Evolutionary conservation across 169 alveolate species (phyloP).

Genomic region (Plasmodium billcollinsi): DNA sequence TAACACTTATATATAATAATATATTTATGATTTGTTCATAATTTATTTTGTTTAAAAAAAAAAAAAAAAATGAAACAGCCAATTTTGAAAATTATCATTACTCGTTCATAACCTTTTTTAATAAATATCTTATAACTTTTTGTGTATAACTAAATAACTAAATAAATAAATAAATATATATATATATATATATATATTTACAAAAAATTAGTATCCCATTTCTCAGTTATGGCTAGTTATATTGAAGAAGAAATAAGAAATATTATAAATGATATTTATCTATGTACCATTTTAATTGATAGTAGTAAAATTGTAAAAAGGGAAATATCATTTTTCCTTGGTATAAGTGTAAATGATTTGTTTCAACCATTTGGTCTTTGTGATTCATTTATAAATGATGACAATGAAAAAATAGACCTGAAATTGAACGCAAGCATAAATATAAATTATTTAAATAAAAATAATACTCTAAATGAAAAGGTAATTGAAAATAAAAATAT

Average conservation of each 20-base stretch:
- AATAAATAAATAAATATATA: too few relatives aligned
- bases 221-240: conserved; percentile 20
- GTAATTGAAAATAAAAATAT: conserved; percentile 16
- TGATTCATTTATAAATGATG: conserved; percentile 12
- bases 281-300: conserved; percentile 33
- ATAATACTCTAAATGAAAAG: conserved; percentile 39
- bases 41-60: too few relatives aligned
- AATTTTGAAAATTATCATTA: too few relatives aligned
- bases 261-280: conserved; percentile 35
- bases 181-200: too few relatives aligned
- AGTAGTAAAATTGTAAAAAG: conserved; percentile 48
- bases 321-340: conserved; percentile 37
- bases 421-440: conserved; percentile 17
- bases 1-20: too few relatives aligned
- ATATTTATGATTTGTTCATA: too few relatives aligned
- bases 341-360: conserved; percentile 36
- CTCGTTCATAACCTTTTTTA: too few relatives aligned
- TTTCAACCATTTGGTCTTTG: conserved; percentile 39
- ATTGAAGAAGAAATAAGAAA: conserved; percentile 44
- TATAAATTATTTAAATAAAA: conserved; percentile 42
- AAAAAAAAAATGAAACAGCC: too few relatives aligned
- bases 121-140: too few relatives aligned
- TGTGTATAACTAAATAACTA: too few relatives aligned
- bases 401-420: conserved; percentile 33
- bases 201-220: background rate